These are phyloP conservation scores for Penicillium sp. DNA, from an alignment of 2,329 filamentous ascomycete genomes.

Conservation along the genomic window DNA sequence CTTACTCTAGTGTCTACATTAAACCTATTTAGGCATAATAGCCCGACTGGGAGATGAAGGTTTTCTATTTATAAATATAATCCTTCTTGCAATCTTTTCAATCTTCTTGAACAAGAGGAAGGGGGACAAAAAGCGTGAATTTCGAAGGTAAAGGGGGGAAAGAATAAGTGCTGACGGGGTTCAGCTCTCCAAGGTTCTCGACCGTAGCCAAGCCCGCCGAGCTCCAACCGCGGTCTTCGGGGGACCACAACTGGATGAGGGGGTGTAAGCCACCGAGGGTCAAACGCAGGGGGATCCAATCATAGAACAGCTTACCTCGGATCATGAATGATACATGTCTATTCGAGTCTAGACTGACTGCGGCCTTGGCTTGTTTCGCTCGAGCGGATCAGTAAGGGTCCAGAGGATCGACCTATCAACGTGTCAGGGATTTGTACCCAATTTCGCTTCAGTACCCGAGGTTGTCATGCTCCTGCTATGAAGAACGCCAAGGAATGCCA, in stretches of 20 bases:
- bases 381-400: conserved; percentile 3
- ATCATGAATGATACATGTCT: not conserved
- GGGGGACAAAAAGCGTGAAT: not conserved
- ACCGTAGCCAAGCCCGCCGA: not conserved
- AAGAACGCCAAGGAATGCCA: not conserved
- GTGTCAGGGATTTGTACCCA: not conserved
- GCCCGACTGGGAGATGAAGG: not conserved
- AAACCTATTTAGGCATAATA: not conserved
- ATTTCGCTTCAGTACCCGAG: not conserved
- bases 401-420: not conserved
- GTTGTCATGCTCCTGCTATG: not conserved
- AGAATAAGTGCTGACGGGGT: not conserved
- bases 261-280: not conserved
- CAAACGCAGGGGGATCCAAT: not conserved
- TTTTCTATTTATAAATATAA: not conserved
- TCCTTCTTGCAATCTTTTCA: not conserved
- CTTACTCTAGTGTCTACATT: not conserved
- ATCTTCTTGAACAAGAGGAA: not conserved
- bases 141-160: not conserved
- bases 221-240: not conserved
- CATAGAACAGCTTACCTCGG: not conserved
- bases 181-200: not conserved
- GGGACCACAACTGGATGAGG: not conserved
- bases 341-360: not conserved
- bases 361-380: not conserved